phyloP scores from a whole-genome alignment of 2,329 filamentous ascomycete species.

The Venturia aucupariae region DNA sequence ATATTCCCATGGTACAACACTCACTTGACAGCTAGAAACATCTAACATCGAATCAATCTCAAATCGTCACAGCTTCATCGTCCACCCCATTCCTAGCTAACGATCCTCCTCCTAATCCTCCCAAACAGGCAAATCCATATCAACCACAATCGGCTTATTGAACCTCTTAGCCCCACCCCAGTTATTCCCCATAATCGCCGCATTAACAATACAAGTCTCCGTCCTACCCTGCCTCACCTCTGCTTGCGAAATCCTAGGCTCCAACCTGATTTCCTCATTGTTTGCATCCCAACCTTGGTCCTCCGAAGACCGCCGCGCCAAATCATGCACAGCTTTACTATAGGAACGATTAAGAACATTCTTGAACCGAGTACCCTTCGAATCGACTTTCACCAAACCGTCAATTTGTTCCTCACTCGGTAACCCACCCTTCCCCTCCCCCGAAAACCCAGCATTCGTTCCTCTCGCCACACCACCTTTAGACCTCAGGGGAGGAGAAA shows the following conservation, averaged over 20 bases:
- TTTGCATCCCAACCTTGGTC: constrained; percentile 8
- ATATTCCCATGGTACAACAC: no score
- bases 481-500: background rate
- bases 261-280: constrained; percentile 11
- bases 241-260: constrained; percentile 14
- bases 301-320: constrained; percentile 12
- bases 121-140: constrained; percentile 61
- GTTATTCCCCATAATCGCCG: constrained; percentile 60
- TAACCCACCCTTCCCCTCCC: background rate
- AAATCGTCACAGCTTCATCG: no score
- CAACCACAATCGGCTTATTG: constrained; percentile 77
- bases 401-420: background rate
- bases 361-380: background rate
- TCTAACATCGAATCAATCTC: no score
- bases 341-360: constrained; percentile 16
- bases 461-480: background rate
- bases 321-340: constrained; percentile 19
- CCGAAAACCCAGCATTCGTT: background rate
- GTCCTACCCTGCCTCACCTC: constrained; percentile 32
- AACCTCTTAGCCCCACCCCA: constrained; percentile 52
- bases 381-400: background rate
- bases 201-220: constrained; percentile 75
- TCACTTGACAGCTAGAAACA: no score
- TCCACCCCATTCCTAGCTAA: no score
- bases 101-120: constrained; percentile 20